Conservation (phyloP, 192 early-diverging fungal genomes). For the Coemansia sp. region DNA sequence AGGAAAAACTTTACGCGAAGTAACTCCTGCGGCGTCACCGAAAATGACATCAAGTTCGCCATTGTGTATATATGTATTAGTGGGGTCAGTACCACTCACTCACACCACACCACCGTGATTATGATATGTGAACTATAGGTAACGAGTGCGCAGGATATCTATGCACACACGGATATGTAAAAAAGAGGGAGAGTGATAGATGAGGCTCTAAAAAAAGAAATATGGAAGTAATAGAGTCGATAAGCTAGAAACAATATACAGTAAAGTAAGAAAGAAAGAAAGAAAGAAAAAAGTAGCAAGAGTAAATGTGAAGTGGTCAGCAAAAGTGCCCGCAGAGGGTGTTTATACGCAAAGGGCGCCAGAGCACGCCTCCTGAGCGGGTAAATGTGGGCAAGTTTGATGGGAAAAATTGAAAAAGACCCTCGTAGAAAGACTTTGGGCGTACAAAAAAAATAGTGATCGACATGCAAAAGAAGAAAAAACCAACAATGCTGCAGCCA, state of each 20-base stretch:
- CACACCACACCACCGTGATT: constrained; percentile 13
- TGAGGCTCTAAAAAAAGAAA: neutral
- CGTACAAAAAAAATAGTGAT: neutral
- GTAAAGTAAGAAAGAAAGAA: neutral
- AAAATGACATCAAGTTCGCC: constrained; percentile 3
- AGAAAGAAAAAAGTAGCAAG: neutral
- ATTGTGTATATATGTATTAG: constrained; percentile 23
- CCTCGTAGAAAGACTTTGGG: neutral
- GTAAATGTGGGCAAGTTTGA: constrained; percentile 1
- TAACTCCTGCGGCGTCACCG: constrained; percentile 17
- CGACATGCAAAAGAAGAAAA: neutral
- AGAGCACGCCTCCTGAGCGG: neutral
- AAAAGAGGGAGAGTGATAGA: neutral
- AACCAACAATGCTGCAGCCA: constrained; percentile 3
- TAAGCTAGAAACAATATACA: neutral
- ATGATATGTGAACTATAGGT: constrained; percentile 12
- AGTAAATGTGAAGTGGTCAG: neutral
- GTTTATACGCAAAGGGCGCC: neutral
- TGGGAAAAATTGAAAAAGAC: neutral
- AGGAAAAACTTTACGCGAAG: constrained; percentile 12
- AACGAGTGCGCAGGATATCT: neutral
- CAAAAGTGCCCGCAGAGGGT: neutral
- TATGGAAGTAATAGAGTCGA: neutral
- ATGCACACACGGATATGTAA: constrained; percentile 3
- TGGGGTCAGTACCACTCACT: constrained; percentile 16